phyloP scores from a whole-genome alignment of 2,329 filamentous ascomycete genomes.

The Aspergillus quadricinctus region DNA sequence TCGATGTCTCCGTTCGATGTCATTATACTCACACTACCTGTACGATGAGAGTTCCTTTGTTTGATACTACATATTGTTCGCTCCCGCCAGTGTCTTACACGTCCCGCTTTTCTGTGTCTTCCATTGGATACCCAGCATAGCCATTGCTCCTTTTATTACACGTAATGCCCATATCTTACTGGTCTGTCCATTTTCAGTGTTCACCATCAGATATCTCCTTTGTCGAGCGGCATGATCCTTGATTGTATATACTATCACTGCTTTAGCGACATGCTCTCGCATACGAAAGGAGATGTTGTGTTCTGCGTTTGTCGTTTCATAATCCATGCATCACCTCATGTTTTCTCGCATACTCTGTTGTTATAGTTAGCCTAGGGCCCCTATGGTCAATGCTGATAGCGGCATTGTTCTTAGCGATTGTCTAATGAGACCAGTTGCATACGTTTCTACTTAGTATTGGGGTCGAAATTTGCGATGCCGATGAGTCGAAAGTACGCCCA shows the following conservation, averaged over 20 bases:
- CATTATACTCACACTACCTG: background rate
- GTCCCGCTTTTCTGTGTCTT: conserved; percentile 8
- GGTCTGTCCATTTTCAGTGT: conserved; percentile 7
- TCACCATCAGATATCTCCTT: background rate
- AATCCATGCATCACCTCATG: background rate
- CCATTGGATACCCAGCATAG: conserved; percentile 31
- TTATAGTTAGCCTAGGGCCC: background rate
- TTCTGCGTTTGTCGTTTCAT: background rate
- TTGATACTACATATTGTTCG: background rate
- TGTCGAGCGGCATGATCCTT: background rate
- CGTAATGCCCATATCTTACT: background rate
- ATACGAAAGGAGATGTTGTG: conserved; percentile 3
- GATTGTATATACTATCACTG: background rate
- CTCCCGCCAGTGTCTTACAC: background rate
- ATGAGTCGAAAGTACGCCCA: background rate
- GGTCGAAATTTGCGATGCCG: background rate
- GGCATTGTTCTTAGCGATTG: background rate
- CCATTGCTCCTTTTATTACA: conserved; percentile 6
- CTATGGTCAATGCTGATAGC: background rate
- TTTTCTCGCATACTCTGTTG: background rate
- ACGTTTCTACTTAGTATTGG: background rate
- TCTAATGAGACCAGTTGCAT: background rate
- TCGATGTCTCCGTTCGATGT: background rate
- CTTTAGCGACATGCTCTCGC: conserved; percentile 1
- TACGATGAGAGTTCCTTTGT: background rate